Evolutionary conservation across 129 eudicot genomes (phyloP), one percentile per base, ranked within the genome.

Genomic region (Tagetes erecta): DNA sequence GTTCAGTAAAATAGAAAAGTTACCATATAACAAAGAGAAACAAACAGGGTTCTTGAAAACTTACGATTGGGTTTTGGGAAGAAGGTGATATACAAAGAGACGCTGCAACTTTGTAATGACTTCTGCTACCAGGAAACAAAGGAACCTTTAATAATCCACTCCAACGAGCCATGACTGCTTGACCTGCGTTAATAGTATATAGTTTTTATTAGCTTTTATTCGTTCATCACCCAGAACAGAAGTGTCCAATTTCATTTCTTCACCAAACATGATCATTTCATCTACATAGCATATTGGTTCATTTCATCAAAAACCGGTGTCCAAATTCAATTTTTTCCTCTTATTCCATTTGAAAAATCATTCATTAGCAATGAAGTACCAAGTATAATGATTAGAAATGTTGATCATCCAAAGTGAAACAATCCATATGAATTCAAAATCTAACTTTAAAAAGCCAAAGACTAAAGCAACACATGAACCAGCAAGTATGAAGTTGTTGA

Each of bases 161-260:
- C 99, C 99, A 94, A 66, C 96, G 94, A 10, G 85, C 91, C 99
- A 94, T 94, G 63, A 11, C 46, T 41, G 67, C 47, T 74, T 60
- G 4, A 80, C 67, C 79, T 73, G 45, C 50, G 6, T 20, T 20
- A 20, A 20, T 20, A 20, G 27, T 20, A 20, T 20, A 20, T 20
- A 20, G 27, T 20, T 20, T 20, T 20, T 20, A 20, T 20, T 20
- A 20, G 27, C 27, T 20, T 20, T 20, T 20, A 20, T 20, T 20
- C 27, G 27, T 20, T 20, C 27, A 20, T 20, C 27, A 20, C 27
- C 27, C 27, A 20, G 27, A 20, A 20, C 27, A 20, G 27, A 20
- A 20, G 27, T 20, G 27, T 20, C 27, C 27, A 20, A 20, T 20
- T 20, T 20, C 27, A 20, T 20, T 47, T 10, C 13, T 9, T 47